phyloP scores from a whole-genome alignment of 176 grass and related monocot genomes.

The Eragrostis curvula region DNA sequence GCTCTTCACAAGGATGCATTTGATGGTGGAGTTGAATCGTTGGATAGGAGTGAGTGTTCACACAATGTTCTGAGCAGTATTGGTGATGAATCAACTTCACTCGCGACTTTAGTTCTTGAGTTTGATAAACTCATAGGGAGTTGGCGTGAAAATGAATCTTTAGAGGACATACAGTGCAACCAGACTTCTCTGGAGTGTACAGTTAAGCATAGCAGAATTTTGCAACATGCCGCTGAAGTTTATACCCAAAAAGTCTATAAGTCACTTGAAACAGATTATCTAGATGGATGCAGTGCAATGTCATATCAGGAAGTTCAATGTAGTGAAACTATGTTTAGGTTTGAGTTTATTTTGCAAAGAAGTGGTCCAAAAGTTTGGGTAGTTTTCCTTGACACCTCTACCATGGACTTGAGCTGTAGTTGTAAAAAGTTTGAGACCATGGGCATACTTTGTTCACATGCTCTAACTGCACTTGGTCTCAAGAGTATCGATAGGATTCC shows the following conservation, averaged over 20 bases:
- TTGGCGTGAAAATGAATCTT: constrained; percentile 64
- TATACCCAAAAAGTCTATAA: constrained; percentile 71
- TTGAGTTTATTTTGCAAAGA: constrained; percentile 76
- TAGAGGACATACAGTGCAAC: constrained; percentile 64
- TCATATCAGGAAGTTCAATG: constrained; percentile 66
- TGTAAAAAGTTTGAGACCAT: constrained; percentile 84
- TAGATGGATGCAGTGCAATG: constrained; percentile 64
- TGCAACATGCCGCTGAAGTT: constrained; percentile 70
- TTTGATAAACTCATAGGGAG: constrained; percentile 63
- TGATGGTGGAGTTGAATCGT: constrained; percentile 66
- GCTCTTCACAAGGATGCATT: constrained; percentile 72
- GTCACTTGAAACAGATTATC: constrained; percentile 66
- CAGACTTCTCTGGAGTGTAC: constrained; percentile 45
- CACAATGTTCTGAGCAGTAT: constrained; percentile 54
- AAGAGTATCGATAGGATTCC: constrained; percentile 76
- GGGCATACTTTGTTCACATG: constrained; percentile 79
- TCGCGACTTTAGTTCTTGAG: constrained; percentile 48
- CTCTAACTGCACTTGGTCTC: constrained; percentile 72
- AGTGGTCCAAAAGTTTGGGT: constrained; percentile 61
- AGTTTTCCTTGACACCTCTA: constrained; percentile 69
- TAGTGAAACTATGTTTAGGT: constrained; percentile 61
- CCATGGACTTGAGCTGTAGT: constrained; percentile 70
- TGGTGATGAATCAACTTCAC: constrained; percentile 59
- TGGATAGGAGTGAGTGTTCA: constrained; percentile 51
- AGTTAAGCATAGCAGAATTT: constrained; percentile 57